A percentile compares a stretch with the other conserved stretches of the same genome.
Evolutionary conservation across 768 basidiomycete species (phyloP).

Genomic region (Boletales sp.): DNA sequence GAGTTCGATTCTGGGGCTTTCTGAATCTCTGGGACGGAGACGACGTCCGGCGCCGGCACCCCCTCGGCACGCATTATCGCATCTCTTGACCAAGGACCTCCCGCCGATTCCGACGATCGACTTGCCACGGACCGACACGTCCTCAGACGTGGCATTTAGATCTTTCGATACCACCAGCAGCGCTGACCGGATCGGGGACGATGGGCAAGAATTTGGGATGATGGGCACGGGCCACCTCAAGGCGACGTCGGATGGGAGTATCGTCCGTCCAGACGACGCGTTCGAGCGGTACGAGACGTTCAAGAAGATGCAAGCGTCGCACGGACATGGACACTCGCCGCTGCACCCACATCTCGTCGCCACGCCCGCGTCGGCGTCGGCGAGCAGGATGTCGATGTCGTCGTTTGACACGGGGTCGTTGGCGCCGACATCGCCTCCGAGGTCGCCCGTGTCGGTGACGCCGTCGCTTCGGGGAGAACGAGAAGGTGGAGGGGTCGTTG

Average conservation of each 20-base stretch:
- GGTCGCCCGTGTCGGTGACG: constrained; percentile 33
- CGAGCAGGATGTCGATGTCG: constrained; percentile 59
- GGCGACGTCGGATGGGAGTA: constrained; percentile 12
- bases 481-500: neutral
- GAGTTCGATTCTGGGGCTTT: constrained; percentile 39
- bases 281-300: constrained; percentile 89
- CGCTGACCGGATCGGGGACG: constrained; percentile 1
- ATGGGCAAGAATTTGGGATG: neutral
- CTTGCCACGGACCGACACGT: constrained; percentile 17
- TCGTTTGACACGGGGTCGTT: constrained; percentile 46
- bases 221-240: constrained; percentile 2
- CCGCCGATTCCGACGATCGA: constrained; percentile 46
- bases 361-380: constrained; percentile 1
- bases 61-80: constrained; percentile 15
- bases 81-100: constrained; percentile 43
- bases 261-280: constrained; percentile 65
- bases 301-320: constrained; percentile 46
- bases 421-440: constrained; percentile 38
- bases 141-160: neutral
- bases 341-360: neutral
- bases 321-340: constrained; percentile 5
- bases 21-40: constrained; percentile 26
- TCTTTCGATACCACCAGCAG: neutral
- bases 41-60: constrained; percentile 26
- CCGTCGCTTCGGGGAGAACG: constrained; percentile 27